A percentile compares a stretch with the other conserved stretches of the same genome.
Conservation (phyloP, 768 basidiomycete species). For the Hypholoma sublateritium region DNA sequence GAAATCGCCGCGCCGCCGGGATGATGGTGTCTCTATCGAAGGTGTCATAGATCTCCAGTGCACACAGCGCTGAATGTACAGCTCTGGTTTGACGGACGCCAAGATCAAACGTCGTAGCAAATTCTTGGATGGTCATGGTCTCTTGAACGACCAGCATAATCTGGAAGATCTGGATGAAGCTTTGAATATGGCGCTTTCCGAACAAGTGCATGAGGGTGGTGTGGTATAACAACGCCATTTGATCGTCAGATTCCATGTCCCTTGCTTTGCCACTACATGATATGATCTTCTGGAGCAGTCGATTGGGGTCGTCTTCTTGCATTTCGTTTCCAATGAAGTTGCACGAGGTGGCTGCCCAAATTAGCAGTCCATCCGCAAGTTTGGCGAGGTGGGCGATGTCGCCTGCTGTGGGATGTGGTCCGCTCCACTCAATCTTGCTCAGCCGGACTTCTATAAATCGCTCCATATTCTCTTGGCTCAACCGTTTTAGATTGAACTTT, state of each 20-base stretch:
- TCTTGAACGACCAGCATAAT: not conserved
- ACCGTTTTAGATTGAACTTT: too few species aligned
- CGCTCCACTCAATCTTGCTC: not conserved
- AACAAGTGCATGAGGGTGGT: not conserved
- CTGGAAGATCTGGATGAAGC: not conserved
- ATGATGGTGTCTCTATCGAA: not conserved
- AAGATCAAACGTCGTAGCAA: not conserved
- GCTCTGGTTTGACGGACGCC: not conserved
- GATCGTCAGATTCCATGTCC: not conserved
- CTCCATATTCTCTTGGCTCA: too few species aligned
- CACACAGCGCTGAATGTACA: not conserved
- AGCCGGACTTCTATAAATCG: not conserved
- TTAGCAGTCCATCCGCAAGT: not conserved
- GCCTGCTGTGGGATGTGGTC: not conserved
- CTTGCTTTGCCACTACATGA: not conserved
- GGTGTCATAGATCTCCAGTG: not conserved
- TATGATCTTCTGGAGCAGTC: not conserved
- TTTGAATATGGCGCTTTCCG: not conserved
- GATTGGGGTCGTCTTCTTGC: slow-evolving; percentile 1
- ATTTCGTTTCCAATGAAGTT: slow-evolving; percentile 1
- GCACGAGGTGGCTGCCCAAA: not conserved
- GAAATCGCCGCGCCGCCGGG: not conserved
- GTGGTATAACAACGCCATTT: not conserved
- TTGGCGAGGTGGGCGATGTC: not conserved
- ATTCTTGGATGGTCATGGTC: not conserved